Evolutionary conservation across 345 rosid genomes (phyloP), one percentile per base, ranked within the genome.

Genomic region (Camelina hispida): DNA sequence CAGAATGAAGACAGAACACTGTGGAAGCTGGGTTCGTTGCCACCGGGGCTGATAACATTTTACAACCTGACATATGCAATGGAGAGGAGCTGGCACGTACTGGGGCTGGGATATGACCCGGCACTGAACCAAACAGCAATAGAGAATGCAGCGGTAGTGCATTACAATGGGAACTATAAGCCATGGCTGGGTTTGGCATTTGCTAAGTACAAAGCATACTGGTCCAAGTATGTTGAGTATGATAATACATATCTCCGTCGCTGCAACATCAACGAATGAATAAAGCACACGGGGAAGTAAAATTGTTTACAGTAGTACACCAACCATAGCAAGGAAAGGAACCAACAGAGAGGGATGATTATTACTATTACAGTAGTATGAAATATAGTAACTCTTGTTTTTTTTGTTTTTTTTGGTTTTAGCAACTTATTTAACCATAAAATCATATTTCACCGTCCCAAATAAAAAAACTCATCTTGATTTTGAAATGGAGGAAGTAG

Each of bases 31-130:
- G 99, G 99, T 7, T 85, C 98, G 5, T 76, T 95, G 85, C 99
- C 99, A 2, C 99, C 99, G 0, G 99, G 98, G 67, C 74, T 95
- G 79, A 92, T 95, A 75, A 92, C 99, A 15, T 95, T 95, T 80
- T 95, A 95, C 78, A 95, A 92, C 80, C 83, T 95, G 64, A 95
- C 94, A 23, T 86, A 72, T 59, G 91, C 99, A 3, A 79, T 95
- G 70, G 93, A 95, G 43, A 79, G 94, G 50, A 76, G 84, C 61
- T 95, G 99, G 98, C 98, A 95, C 60, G 94, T 84, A 17, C 73
- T 95, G 83, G 99, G 99, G 66, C 96, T 95, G 10, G 98, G 99
- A n/a, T 92, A 90, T 51, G 98, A 95, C 69, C 99, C 98, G 11
- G 98, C 98, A 44, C 97, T 95, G 7, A 95, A 95, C 88, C 86